Conservation (phyloP, 345 rosid species). For the Psidium guajava region DNA sequence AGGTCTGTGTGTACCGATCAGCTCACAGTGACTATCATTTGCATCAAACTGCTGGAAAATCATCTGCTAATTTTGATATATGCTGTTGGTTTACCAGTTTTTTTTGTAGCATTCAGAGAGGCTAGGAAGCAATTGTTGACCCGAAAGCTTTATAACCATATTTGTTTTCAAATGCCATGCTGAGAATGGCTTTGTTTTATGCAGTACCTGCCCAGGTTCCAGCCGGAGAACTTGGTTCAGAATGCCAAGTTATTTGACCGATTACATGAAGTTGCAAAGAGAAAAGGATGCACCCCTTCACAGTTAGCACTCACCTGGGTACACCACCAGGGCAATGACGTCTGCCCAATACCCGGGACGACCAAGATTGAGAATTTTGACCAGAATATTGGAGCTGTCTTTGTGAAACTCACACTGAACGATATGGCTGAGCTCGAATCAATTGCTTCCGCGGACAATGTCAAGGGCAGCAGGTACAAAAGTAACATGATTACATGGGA, state of each 20-base stretch:
- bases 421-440: slow-evolving; percentile 51
- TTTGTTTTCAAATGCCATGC: background rate
- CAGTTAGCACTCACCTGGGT: slow-evolving; percentile 8
- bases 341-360: background rate
- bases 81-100: background rate
- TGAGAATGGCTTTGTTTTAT: background rate
- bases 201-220: background rate
- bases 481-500: slow-evolving; percentile 15
- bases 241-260: slow-evolving; percentile 1
- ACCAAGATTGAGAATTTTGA: slow-evolving; percentile 2
- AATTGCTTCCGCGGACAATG: slow-evolving; percentile 22
- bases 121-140: background rate
- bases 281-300: slow-evolving; percentile 3
- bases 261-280: slow-evolving; percentile 1
- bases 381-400: slow-evolving; percentile 19
- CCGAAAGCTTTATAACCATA: background rate
- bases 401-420: slow-evolving; percentile 39
- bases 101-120: background rate
- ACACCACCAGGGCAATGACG: background rate
- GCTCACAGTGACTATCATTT: background rate
- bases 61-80: background rate
- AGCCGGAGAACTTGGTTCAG: slow-evolving; percentile 1
- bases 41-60: background rate
- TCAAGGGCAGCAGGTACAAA: slow-evolving; percentile 40
- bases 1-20: slow-evolving; percentile 11